Evolutionary conservation across 1,284 basidiomycete species (phyloP).

Genomic region (Leccinum fallax): DNA sequence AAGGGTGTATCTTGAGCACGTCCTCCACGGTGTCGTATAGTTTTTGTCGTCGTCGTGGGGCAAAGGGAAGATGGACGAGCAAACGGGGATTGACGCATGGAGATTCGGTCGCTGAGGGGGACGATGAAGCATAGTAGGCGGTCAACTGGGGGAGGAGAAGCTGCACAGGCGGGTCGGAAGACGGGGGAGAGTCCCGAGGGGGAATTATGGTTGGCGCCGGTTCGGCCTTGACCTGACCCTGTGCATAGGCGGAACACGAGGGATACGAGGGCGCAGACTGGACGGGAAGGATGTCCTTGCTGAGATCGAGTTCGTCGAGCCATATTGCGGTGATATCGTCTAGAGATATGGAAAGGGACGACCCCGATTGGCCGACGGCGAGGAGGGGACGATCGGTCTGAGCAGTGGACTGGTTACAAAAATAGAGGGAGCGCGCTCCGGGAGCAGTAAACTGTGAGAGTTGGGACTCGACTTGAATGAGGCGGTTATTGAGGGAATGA

Average conservation of each 20-base stretch:
- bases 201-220: constrained; percentile 39
- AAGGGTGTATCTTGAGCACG: constrained; percentile 51
- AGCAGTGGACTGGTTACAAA: constrained; percentile 37
- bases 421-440: constrained; percentile 42
- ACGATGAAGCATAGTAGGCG: constrained; percentile 28
- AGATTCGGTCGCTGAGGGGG: constrained; percentile 23
- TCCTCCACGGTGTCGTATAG: constrained; percentile 45
- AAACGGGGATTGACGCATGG: constrained; percentile 44
- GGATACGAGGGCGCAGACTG: constrained; percentile 20
- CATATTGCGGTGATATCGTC: constrained; percentile 62
- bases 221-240: constrained; percentile 50
- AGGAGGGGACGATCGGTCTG: constrained; percentile 44
- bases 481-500: constrained; percentile 77
- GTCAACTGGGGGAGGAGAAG: constrained; percentile 28
- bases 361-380: constrained; percentile 41
- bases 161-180: constrained; percentile 28
- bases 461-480: constrained; percentile 60
- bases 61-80: constrained; percentile 43
- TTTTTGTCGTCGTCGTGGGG: constrained; percentile 39
- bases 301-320: constrained; percentile 52
- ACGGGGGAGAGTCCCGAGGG: constrained; percentile 9
- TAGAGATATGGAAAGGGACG: constrained; percentile 55
- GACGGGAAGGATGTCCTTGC: constrained; percentile 27
- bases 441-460: constrained; percentile 52
- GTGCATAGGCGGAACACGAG: constrained; percentile 14